Conservation (phyloP, 2,329 filamentous ascomycete genomes). For the Fusarium ambrosium region DNA sequence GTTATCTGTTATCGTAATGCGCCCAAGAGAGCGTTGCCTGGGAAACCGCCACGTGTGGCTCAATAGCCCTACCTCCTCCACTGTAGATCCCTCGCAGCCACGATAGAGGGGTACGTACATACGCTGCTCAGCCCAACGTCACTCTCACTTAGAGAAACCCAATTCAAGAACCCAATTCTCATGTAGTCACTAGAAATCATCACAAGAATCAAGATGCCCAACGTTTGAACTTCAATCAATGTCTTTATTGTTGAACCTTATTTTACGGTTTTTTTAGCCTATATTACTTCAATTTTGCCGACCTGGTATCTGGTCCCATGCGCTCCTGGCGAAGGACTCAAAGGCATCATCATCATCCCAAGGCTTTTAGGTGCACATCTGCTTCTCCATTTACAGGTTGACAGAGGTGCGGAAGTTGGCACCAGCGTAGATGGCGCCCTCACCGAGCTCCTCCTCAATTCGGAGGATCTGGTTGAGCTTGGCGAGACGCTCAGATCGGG, state of each 20-base stretch:
- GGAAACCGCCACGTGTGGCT: constrained; percentile 44
- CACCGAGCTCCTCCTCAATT: constrained; percentile 98
- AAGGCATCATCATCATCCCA: constrained; percentile 44
- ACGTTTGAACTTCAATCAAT: constrained; percentile 39
- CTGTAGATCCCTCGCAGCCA: neutral
- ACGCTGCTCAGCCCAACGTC: neutral
- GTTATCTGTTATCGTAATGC: constrained; percentile 36
- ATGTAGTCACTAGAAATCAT: neutral
- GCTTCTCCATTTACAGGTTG: constrained; percentile 76
- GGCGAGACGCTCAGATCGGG: constrained; percentile 96
- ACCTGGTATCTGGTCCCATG: constrained; percentile 44
- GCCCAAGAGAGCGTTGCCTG: constrained; percentile 36
- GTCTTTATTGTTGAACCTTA: constrained; percentile 41
- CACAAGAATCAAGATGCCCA: neutral
- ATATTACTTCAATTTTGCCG: constrained; percentile 47
- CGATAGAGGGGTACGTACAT: neutral
- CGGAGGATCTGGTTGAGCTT: constrained; percentile 99
- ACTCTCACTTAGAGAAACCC: neutral
- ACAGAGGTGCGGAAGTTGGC: constrained; percentile 91
- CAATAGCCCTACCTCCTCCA: neutral
- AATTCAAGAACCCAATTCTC: neutral
- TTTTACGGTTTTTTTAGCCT: constrained; percentile 46
- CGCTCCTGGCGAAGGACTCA: constrained; percentile 38
- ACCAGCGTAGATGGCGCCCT: constrained; percentile 92
- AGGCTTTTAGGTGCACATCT: constrained; percentile 34